phyloP scores from a whole-genome alignment of 345 rosid genomes.

The Pistacia integerrima region DNA sequence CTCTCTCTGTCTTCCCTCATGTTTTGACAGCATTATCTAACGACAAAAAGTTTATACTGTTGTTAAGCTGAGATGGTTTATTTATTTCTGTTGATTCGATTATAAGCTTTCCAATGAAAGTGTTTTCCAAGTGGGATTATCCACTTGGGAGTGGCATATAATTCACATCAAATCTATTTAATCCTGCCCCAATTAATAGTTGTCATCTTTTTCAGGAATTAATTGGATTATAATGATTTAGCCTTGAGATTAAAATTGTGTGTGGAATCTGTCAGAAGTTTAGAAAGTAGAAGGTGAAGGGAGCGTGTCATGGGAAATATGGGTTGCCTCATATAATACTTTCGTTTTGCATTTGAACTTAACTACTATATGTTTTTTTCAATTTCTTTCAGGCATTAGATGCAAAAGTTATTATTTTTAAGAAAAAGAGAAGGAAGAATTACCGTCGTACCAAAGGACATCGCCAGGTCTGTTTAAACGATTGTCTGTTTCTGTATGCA shows the following conservation, averaged over 20 bases:
- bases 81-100: background rate
- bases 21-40: background rate
- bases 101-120: background rate
- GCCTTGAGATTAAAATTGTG: background rate
- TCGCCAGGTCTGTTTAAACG: conserved; percentile 61
- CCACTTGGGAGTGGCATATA: background rate
- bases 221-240: background rate
- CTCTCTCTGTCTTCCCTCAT: background rate
- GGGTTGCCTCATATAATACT: background rate
- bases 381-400: conserved; percentile 71
- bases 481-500: conserved; percentile 12
- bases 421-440: conserved; percentile 92
- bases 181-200: too few relatives aligned
- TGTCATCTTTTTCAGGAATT: background rate
- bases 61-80: background rate
- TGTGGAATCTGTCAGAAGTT: background rate
- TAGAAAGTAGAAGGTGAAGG: background rate
- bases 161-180: background rate
- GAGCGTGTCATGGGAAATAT: background rate
- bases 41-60: background rate
- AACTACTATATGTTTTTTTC: conserved; percentile 15
- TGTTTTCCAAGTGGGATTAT: background rate
- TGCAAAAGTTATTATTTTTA: conserved; percentile 89
- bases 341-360: background rate
- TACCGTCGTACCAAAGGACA: conserved; percentile 89